Percentiles rank a stretch among this genome's conserved stretches.
Conservation (phyloP, 768 basidiomycete genomes). For the Erythrobasidium yunnanense region DNA sequence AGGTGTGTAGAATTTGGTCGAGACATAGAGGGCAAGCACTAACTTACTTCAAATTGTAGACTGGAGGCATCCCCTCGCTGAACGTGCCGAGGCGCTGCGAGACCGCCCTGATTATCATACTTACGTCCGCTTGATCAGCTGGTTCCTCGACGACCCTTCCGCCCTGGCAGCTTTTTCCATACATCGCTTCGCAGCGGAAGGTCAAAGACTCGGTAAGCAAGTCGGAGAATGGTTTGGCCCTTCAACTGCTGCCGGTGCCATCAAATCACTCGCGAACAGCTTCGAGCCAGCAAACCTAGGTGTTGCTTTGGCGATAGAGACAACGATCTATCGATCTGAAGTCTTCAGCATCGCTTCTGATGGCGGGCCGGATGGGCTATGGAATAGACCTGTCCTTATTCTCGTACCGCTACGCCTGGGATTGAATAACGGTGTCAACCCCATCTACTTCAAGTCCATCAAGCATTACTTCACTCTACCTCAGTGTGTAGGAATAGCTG, state of each 20-base stretch:
- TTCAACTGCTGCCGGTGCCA: conserved; percentile 90
- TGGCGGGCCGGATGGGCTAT: conserved; percentile 40
- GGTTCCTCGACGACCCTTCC: conserved; percentile 86
- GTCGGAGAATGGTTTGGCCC: conserved; percentile 98
- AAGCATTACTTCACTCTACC: conserved; percentile 81
- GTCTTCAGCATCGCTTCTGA: conserved; percentile 47
- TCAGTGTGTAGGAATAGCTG: conserved; percentile 91
- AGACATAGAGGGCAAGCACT: not conserved
- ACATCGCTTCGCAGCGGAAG: conserved; percentile 88
- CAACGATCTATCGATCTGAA: conserved; percentile 70
- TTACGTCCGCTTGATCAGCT: conserved; percentile 81
- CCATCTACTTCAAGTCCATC: conserved; percentile 78
- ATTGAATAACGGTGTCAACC: conserved; percentile 85
- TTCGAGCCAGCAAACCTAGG: conserved; percentile 72
- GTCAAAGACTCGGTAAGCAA: conserved; percentile 86
- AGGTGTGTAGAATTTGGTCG: conserved; percentile 46
- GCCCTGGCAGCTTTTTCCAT: conserved; percentile 82
- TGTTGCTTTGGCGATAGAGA: conserved; percentile 71
- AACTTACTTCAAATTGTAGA: conserved; percentile 47
- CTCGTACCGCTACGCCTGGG: conserved; percentile 78
- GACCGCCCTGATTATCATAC: conserved; percentile 52
- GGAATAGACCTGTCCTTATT: conserved; percentile 75
- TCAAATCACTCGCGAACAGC: conserved; percentile 69
- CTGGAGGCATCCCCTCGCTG: conserved; percentile 64
- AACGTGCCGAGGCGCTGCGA: no score